Conservation (phyloP, 768 basidiomycete species). For the Lentinula detonsa region DNA sequence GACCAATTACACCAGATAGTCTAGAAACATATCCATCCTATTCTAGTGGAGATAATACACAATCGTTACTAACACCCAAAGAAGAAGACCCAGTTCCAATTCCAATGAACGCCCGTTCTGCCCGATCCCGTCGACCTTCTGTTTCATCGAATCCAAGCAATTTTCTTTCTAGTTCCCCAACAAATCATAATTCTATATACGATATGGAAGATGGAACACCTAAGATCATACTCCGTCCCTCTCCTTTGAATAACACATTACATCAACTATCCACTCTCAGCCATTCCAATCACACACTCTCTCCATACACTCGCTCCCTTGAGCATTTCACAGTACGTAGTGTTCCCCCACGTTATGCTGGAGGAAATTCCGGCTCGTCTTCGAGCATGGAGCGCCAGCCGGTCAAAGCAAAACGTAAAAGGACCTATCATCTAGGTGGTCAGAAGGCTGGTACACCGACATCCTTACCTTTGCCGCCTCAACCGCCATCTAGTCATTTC, state of each 20-base stretch:
- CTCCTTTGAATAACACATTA: conserved; percentile 64
- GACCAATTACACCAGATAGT: conserved; percentile 46
- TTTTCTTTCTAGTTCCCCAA: conserved; percentile 6
- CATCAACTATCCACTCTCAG: conserved; percentile 84
- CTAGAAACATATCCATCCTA: conserved; percentile 42
- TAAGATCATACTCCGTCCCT: conserved; percentile 59
- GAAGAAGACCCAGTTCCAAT: conserved; percentile 24
- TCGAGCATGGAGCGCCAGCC: conserved; percentile 42
- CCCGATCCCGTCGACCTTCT: conserved; percentile 14
- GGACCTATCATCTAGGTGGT: conserved; percentile 58
- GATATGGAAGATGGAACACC: conserved; percentile 33
- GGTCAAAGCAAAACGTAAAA: conserved; percentile 71
- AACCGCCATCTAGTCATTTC: conserved; percentile 10
- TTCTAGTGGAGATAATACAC: conserved; percentile 39
- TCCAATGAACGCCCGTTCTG: conserved; percentile 34
- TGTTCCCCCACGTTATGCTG: conserved; percentile 56
- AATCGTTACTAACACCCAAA: conserved; percentile 17
- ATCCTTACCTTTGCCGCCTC: conserved; percentile 11
- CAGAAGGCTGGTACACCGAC: conserved; percentile 16
- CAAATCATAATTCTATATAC: conserved; percentile 12
- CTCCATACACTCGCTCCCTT: conserved; percentile 86
- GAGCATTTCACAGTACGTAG: conserved; percentile 92
- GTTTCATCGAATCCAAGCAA: conserved; percentile 7
- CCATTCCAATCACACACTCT: conserved; percentile 88
- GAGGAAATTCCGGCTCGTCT: conserved; percentile 24